phyloP scores from a whole-genome alignment of 2,329 filamentous ascomycete species.

The Sporothrix brasiliensis region DNA sequence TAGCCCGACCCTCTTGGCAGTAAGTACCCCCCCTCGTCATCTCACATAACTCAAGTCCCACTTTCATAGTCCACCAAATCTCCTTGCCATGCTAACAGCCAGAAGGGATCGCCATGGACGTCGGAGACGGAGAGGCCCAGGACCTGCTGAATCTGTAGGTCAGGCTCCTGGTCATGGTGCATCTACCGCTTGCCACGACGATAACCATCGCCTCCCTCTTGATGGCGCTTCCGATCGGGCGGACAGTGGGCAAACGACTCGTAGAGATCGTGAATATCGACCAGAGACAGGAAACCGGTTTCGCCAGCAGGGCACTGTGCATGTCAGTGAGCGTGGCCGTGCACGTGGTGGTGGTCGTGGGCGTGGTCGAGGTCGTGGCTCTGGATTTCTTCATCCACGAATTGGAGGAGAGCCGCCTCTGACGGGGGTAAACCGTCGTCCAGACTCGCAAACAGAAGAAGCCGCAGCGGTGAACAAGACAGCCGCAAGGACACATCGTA shows the following conservation, averaged over 20 bases:
- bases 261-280: background rate
- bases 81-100: background rate
- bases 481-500: too few relatives aligned
- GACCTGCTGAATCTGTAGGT: background rate
- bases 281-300: too few relatives aligned
- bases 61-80: background rate
- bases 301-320: background rate
- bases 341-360: background rate
- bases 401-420: background rate
- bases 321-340: background rate
- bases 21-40: background rate
- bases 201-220: background rate
- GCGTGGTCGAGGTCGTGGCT: background rate
- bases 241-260: background rate
- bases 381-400: background rate
- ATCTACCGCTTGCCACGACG: background rate
- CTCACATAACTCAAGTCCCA: background rate
- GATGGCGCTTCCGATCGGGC: background rate
- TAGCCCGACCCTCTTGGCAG: background rate
- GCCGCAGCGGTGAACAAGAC: background rate
- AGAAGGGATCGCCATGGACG: background rate
- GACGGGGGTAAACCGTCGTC: background rate
- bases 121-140: background rate
- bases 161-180: background rate
- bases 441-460: background rate